Conservation (phyloP, 805 yeast species). For the Candida suzukii region DNA sequence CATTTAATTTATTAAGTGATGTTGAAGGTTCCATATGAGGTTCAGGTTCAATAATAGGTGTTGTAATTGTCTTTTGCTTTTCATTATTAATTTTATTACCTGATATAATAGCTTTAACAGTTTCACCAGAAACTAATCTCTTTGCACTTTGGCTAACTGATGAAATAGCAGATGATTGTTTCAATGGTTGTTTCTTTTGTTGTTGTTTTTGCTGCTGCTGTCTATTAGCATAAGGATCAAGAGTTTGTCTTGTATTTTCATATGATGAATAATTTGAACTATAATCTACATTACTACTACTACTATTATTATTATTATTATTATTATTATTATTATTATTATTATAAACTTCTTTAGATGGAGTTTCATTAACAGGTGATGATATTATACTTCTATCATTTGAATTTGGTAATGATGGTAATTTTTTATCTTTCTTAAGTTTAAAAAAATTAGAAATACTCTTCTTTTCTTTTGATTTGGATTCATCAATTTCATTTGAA, state of each 20-base stretch:
- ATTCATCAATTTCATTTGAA: background rate
- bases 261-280: background rate
- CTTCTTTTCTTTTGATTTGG: slow-evolving; percentile 5
- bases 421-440: slow-evolving; percentile 15
- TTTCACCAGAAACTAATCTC: background rate
- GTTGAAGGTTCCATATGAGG: too few relatives aligned
- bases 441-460: slow-evolving; percentile 21
- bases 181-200: too few relatives aligned
- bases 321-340: too few relatives aligned
- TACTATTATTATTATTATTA: background rate
- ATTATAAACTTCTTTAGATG: too few relatives aligned
- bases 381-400: background rate
- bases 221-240: background rate
- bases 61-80: too few relatives aligned
- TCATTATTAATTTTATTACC: background rate
- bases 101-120: background rate
- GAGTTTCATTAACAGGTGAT: too few relatives aligned
- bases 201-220: background rate
- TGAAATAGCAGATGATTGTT: too few relatives aligned
- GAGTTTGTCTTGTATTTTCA: background rate
- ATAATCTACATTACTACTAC: background rate
- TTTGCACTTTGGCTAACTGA: background rate
- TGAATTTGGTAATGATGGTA: background rate
- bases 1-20: too few relatives aligned
- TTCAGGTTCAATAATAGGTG: too few relatives aligned